A percentile compares a stretch with the other conserved stretches of the same genome.
phyloP scores from a whole-genome alignment of 306 rosid genomes.

The Lotus japonicus region DNA sequence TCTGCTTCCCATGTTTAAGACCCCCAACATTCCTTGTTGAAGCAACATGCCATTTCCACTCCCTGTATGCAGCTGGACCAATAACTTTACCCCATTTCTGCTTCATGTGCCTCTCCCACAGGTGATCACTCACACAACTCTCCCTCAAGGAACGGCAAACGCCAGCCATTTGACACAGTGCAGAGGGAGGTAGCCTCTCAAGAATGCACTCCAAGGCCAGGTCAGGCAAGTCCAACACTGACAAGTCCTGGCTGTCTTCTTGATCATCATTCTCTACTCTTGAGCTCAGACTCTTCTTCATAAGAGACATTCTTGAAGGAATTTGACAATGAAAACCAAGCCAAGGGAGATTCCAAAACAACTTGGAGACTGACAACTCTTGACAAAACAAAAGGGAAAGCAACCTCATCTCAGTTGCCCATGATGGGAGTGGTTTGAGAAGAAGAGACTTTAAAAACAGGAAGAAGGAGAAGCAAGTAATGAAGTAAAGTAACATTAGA shows the following conservation, averaged over 20 bases:
- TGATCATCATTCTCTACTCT: conserved; percentile 55
- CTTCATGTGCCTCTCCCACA: conserved; percentile 74
- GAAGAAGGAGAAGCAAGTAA: conserved; percentile 55
- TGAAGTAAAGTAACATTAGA: conserved; percentile 63
- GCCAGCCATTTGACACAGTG: conserved; percentile 49
- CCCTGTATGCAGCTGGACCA: conserved; percentile 60
- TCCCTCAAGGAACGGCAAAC: conserved; percentile 68
- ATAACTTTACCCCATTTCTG: conserved; percentile 64
- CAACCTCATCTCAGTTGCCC: conserved; percentile 52
- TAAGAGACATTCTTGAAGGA: conserved; percentile 37
- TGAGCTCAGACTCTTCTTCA: conserved; percentile 35
- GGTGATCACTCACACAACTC: conserved; percentile 60
- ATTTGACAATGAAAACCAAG: conserved; percentile 22
- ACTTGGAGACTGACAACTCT: conserved; percentile 32
- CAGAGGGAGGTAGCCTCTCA: conserved; percentile 52
- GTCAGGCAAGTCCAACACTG: conserved; percentile 73
- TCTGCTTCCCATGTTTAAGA: conserved; percentile 45
- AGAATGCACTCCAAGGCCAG: conserved; percentile 72
- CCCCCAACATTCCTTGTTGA: conserved; percentile 33
- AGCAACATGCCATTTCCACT: conserved; percentile 65
- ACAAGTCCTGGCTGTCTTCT: conserved; percentile 35
- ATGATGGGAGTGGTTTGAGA: conserved; percentile 44
- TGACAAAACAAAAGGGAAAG: conserved; percentile 37
- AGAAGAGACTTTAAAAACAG: conserved; percentile 49
- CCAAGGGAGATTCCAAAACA: conserved; percentile 17